Evolutionary conservation across 805 yeast genomes (phyloP), one percentile per base, ranked within the genome.

Genomic region (Candida orba): DNA sequence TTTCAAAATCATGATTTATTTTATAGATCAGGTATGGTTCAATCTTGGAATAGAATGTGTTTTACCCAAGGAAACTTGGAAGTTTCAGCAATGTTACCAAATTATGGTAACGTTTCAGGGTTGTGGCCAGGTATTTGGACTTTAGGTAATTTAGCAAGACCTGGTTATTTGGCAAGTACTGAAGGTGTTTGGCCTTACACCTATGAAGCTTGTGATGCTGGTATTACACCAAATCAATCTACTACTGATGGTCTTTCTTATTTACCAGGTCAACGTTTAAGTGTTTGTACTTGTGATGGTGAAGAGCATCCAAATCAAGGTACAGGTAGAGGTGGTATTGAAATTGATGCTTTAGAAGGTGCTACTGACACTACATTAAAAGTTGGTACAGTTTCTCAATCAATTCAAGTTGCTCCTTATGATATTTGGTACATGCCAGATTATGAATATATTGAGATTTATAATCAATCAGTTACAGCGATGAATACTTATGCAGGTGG

Each of bases 371-470:
- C 66, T 14, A 56, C 44, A 27, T 37, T 54, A 13, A 43, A 47
- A 22, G 49, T 60, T 40, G 78, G 78, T 32, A 64, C 70, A 27
- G 77, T 68, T 4, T 71, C 77, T 1, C 79, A 73, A 49, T 71
- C 78, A 1, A 60, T 68, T 46, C 78, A 73, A 57, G 58, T 73
- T 47, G 79, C 79, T 8, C 79, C 78, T 1, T 63, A 62, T 54
- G 78, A 73, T 54, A 65, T 72, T 34, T 73, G 79, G 79, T 73
- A 72, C 50, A 58, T 56, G 50, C 76, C 79, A 4, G 77, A 73
- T 52, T 73, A 73, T 53, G 64, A 68, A 45, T 73, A 64, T 46
- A 57, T 73, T 36, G 70, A 66, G 37, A 56, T 73, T 35, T 56
- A 71, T 49, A 69, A 73, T 51, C 31, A 34, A 7, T 59, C 69